phyloP scores from a whole-genome alignment of 1,139 yeast species.

The Geotrichum klebahnii region DNA sequence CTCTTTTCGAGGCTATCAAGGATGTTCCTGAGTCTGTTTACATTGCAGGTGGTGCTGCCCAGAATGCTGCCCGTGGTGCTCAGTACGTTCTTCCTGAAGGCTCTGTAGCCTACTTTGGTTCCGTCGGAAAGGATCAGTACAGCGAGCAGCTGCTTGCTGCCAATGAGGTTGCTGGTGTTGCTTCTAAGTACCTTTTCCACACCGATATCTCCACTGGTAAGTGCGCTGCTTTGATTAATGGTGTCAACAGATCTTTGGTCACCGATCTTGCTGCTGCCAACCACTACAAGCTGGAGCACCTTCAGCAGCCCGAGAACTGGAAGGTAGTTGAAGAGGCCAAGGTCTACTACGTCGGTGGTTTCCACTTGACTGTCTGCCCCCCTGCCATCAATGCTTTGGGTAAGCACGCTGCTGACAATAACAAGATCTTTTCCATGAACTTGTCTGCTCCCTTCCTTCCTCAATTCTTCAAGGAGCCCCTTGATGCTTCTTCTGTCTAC shows the following conservation, averaged over 20 bases:
- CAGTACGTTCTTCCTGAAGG: conserved; percentile 79
- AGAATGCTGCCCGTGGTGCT: conserved; percentile 98
- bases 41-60: conserved; percentile 99
- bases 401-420: conserved; percentile 79
- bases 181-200: conserved; percentile 73
- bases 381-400: conserved; percentile 88
- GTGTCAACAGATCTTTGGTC: conserved; percentile 83
- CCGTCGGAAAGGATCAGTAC: conserved; percentile 90
- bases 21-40: conserved; percentile 57
- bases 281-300: conserved; percentile 86
- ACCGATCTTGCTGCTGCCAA: conserved; percentile 98
- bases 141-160: conserved; percentile 78
- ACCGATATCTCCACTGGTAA: conserved; percentile 82
- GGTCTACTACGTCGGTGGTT: conserved; percentile 90
- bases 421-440: conserved; percentile 82
- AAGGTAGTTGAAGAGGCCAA: conserved; percentile 72
- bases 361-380: conserved; percentile 96
- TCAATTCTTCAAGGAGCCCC: conserved; percentile 88
- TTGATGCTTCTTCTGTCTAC: conserved; percentile 76
- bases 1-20: conserved; percentile 76
- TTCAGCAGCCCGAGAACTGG: conserved; percentile 91
- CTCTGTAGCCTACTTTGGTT: conserved; percentile 90
- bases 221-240: conserved; percentile 93
- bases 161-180: conserved; percentile 81
- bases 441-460: conserved; percentile 96